Evolutionary conservation across 1,139 yeast species (phyloP), one percentile per base, ranked within the genome.

Genomic region (Yamadazyma sp.): DNA sequence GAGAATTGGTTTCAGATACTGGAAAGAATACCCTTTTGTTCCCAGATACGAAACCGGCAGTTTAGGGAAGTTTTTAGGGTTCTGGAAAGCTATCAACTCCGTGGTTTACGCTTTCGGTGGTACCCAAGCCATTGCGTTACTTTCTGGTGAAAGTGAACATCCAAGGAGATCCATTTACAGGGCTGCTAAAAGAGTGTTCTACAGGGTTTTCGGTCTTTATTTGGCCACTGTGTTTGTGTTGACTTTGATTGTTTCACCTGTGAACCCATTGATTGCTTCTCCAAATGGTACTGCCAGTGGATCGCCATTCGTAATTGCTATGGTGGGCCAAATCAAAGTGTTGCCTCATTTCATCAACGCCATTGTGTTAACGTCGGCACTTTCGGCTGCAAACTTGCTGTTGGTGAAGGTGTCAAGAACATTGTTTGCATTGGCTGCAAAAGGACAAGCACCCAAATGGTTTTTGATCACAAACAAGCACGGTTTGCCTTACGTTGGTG

Each of bases 71-170:
- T 85, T 86, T 53, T 42, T 65, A 55, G 75, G 77, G 68, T 43
- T 87, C 78, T 62, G 84, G 49, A 87, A 87, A 56, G 96, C 96
- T 48, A 79, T 87, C 24, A 78, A 87, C 52, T 69, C 87, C 9
- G 86, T 85, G 23, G 95, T 96, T 6, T 88, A 87, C 62, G 80
- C 95, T 3, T 84, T 85, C 54, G 89, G 68, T 35, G 69, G 69
- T 31, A 64, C 73, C 17, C 77, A 72, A 50, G 60, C 70, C 50
- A 83, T 83, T 43, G 91, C 92, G 39, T 67, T 87, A 47, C 87
- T 95, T n/a, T 87, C 95, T 22, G 89, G 94, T 11, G 95, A 87
- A 63, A 79, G 94, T 30, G 71, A 71, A 32, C 78, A 84, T 59
- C 95, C 96, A 32, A 50, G 72, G 56, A 73, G 73, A 54, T 58